phyloP scores from a whole-genome alignment of 345 rosid species.

The Eucalyptus tenuipes region DNA sequence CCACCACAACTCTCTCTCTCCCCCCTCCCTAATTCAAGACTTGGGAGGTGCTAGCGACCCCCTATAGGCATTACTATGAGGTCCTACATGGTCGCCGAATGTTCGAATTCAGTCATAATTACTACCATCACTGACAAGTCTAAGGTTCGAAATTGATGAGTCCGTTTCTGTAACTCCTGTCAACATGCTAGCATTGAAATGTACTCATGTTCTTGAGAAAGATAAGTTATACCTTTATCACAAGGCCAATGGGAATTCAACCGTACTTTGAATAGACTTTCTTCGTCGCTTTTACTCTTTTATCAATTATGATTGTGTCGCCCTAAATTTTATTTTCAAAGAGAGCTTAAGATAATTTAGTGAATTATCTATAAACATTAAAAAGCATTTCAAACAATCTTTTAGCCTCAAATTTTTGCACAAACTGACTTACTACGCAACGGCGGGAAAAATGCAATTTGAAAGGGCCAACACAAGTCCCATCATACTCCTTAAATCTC shows the following conservation, averaged over 20 bases:
- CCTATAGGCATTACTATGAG: background rate
- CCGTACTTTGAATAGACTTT: background rate
- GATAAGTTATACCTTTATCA: background rate
- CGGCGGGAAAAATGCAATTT: background rate
- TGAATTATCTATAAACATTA: background rate
- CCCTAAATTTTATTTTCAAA: background rate
- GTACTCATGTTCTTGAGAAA: background rate
- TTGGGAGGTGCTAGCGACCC: background rate
- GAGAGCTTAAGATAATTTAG: background rate
- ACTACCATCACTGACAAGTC: background rate
- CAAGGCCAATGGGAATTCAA: background rate
- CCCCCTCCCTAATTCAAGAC: background rate
- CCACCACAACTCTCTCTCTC: background rate
- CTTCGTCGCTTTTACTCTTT: background rate
- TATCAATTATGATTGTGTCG: background rate
- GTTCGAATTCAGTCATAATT: background rate
- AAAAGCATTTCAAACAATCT: background rate
- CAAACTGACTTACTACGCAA: background rate
- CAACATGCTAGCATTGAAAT: background rate
- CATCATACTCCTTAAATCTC: background rate
- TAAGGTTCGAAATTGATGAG: background rate
- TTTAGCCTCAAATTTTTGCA: background rate
- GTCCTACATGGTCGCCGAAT: fast-evolving
- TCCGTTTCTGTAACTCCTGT: fast-evolving
- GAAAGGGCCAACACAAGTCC: background rate